A percentile compares a stretch with the other conserved stretches of the same genome.
These are phyloP conservation scores for Fusarium concolor DNA, from an alignment of 2,329 filamentous ascomycete species.

Conservation along the genomic window DNA sequence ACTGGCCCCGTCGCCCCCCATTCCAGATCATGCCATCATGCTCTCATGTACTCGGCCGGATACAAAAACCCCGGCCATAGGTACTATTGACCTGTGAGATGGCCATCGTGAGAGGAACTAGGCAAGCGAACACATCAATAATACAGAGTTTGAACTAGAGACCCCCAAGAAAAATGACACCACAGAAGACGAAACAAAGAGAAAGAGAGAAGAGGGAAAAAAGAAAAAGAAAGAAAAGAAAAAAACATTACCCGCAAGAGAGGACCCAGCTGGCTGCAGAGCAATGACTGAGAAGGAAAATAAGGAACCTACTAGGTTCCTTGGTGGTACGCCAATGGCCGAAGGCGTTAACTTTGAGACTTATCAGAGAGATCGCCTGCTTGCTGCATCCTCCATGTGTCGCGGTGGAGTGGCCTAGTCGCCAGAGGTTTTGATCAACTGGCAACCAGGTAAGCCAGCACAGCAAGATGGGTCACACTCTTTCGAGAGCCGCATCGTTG, in stretches of 20 bases:
- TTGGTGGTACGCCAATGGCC: constrained; percentile 45
- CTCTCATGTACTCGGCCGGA: constrained; percentile 25
- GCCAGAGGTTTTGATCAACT: constrained; percentile 77
- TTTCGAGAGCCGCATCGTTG: constrained; percentile 73
- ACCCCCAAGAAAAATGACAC: constrained; percentile 4
- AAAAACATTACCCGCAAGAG: constrained; percentile 25
- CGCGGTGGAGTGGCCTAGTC: constrained; percentile 72
- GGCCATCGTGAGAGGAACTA: constrained; percentile 7
- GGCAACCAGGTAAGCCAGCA: constrained; percentile 88
- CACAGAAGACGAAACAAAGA: not conserved
- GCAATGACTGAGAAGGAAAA: constrained; percentile 27
- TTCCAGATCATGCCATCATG: constrained; percentile 37
- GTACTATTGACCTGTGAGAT: constrained; percentile 14
- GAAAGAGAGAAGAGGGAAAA: not conserved
- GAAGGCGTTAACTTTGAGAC: constrained; percentile 49
- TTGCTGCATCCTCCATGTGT: constrained; percentile 57
- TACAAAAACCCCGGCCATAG: constrained; percentile 26
- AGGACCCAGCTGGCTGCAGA: constrained; percentile 25
- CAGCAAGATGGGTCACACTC: constrained; percentile 83
- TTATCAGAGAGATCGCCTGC: constrained; percentile 61
- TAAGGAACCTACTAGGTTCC: constrained; percentile 42
- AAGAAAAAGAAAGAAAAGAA: not conserved
- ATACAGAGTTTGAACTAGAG: constrained; percentile 24
- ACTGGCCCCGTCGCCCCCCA: constrained; percentile 35
- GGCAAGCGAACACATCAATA: constrained; percentile 3